These are phyloP conservation scores for Zygosaccharomyces gambellarensis DNA, from an alignment of 805 yeast species.

Conservation along the genomic window DNA sequence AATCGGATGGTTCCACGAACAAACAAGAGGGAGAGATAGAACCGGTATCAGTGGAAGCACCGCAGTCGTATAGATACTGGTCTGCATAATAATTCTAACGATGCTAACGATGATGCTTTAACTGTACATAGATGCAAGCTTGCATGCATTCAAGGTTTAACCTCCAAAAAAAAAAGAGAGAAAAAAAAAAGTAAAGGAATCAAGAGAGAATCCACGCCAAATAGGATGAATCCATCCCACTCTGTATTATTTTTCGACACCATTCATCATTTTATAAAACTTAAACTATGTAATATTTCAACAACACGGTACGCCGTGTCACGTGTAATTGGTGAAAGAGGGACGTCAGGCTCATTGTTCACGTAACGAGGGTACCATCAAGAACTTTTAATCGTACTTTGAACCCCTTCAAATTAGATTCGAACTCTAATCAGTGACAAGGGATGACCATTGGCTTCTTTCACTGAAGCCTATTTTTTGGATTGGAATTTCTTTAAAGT, in stretches of 20 bases:
- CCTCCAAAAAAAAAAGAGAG: neutral
- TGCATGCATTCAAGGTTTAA: neutral
- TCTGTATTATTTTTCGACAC: neutral
- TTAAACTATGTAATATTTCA: neutral
- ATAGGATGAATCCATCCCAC: neutral
- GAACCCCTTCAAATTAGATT: neutral
- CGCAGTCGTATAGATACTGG: constrained; percentile 63
- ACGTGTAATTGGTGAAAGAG: neutral
- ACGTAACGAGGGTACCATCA: neutral
- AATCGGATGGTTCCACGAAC: constrained; percentile 14
- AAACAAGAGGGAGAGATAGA: constrained; percentile 38
- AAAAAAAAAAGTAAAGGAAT: neutral
- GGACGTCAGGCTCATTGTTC: neutral
- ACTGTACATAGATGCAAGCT: neutral
- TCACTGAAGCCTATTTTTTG: neutral
- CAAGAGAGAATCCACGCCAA: neutral
- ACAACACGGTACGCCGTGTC: neutral
- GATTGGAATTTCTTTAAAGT: neutral
- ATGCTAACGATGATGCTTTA: neutral
- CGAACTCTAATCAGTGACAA: neutral
- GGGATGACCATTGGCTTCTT: neutral
- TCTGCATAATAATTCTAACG: constrained; percentile 39
- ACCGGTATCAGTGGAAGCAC: constrained; percentile 58
- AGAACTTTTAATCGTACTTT: neutral
- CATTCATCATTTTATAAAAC: neutral